These are phyloP conservation scores for Hagleromyces aurorensis DNA, from an alignment of 805 yeast genomes.

Conservation along the genomic window DNA sequence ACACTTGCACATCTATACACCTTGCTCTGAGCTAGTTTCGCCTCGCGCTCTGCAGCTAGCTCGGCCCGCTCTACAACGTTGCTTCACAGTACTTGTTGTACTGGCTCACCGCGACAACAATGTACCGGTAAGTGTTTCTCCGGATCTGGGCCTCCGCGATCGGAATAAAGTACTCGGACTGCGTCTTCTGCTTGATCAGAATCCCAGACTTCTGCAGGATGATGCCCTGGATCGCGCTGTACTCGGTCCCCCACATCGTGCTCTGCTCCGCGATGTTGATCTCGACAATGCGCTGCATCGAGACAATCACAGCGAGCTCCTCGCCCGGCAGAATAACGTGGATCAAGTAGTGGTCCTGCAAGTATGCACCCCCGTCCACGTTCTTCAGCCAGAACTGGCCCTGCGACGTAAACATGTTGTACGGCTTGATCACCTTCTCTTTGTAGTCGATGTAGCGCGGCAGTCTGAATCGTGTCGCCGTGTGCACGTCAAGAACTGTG, in stretches of 20 bases:
- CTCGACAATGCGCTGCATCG: constrained; percentile 61
- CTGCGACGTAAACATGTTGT: constrained; percentile 73
- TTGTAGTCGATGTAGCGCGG: constrained; percentile 63
- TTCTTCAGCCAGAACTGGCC: constrained; percentile 91
- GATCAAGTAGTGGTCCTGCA: constrained; percentile 70
- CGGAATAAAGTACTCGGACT: constrained; percentile 71
- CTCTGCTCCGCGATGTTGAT: constrained; percentile 53
- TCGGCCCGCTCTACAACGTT: constrained; percentile 22
- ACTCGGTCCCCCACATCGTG: constrained; percentile 64
- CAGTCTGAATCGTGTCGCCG: constrained; percentile 69
- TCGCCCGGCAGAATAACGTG: constrained; percentile 79
- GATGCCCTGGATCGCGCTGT: constrained; percentile 59
- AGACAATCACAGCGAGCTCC: constrained; percentile 68
- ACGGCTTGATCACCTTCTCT: constrained; percentile 70
- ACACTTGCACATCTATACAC: no score
- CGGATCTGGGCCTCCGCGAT: constrained; percentile 60
- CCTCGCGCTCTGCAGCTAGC: no score
- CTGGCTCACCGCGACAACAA: constrained; percentile 73
- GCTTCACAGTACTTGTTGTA: constrained; percentile 67
- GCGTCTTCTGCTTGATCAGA: constrained; percentile 49
- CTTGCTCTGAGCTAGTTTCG: no score
- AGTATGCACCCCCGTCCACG: constrained; percentile 70
- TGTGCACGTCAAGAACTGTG: constrained; percentile 75
- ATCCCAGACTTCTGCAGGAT: constrained; percentile 76
- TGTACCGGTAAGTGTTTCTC: constrained; percentile 57